phyloP scores from a whole-genome alignment of 2,329 filamentous ascomycete genomes.

The Penicillium sp. region DNA sequence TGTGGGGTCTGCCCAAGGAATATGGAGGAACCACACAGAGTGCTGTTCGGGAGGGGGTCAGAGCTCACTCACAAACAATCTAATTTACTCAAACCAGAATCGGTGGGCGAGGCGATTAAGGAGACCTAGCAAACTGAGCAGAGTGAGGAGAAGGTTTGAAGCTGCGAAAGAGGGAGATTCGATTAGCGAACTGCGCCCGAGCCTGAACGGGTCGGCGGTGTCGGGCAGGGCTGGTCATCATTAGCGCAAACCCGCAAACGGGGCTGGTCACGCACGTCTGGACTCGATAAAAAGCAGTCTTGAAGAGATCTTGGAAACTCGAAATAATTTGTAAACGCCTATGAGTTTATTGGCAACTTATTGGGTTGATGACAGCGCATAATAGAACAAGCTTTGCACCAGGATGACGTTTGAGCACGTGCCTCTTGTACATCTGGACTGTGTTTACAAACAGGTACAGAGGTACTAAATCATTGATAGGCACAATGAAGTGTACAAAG shows the following conservation, averaged over 20 bases:
- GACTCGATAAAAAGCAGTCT: neutral
- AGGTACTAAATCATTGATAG: neutral
- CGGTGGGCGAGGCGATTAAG: slow-evolving; percentile 4
- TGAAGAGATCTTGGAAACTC: neutral
- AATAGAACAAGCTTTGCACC: slow-evolving; percentile 1
- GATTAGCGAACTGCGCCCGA: slow-evolving; percentile 21
- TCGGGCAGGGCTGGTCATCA: slow-evolving; percentile 13
- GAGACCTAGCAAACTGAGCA: slow-evolving; percentile 1
- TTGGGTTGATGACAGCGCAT: neutral
- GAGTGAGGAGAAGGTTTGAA: slow-evolving; percentile 12
- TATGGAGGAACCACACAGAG: slow-evolving; percentile 19
- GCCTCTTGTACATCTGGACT: neutral
- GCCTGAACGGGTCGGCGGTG: slow-evolving; percentile 21
- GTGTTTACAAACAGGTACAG: neutral
- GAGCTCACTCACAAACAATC: slow-evolving; percentile 21
- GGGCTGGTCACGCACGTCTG: slow-evolving; percentile 5
- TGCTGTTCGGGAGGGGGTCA: neutral
- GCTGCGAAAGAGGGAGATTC: slow-evolving; percentile 5
- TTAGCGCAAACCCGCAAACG: slow-evolving; percentile 20
- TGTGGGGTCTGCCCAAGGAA: slow-evolving; percentile 24
- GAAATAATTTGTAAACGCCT: neutral
- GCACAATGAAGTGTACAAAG: neutral
- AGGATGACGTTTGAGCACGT: slow-evolving; percentile 22
- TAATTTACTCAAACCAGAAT: slow-evolving; percentile 8
- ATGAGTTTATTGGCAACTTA: neutral